Evolutionary conservation across 768 basidiomycete species (phyloP).

Genomic region (Leccinum rimulosum): DNA sequence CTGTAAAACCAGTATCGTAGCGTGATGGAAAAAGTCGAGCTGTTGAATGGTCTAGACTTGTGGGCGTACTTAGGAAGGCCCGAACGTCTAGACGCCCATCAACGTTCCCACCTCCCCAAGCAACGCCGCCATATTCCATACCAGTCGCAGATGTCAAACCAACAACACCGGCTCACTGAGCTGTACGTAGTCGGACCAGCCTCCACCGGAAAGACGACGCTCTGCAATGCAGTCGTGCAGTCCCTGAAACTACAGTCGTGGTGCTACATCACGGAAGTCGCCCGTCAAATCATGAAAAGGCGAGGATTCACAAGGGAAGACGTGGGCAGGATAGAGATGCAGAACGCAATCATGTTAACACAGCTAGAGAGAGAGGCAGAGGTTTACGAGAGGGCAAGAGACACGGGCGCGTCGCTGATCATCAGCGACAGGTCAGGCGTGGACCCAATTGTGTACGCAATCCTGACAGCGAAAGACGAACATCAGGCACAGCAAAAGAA

Average conservation of each 20-base stretch:
- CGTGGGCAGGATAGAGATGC: conserved; percentile 55
- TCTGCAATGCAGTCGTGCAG: conserved; percentile 51
- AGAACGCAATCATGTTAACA: conserved; percentile 56
- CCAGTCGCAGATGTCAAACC: conserved; percentile 16
- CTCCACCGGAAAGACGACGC: conserved; percentile 71
- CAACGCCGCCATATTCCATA: neutral
- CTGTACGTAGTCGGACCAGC: conserved; percentile 54
- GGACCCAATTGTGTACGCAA: conserved; percentile 63
- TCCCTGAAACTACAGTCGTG: conserved; percentile 37
- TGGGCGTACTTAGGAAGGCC: conserved; percentile 13
- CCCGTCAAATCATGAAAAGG: conserved; percentile 52
- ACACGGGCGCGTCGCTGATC: conserved; percentile 30
- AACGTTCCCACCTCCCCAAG: conserved; percentile 18
- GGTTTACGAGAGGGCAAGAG: conserved; percentile 10
- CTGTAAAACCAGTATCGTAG: neutral
- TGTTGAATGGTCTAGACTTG: neutral
- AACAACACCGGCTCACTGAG: conserved; percentile 16
- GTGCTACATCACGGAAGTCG: conserved; percentile 58
- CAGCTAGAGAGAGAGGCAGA: conserved; percentile 47
- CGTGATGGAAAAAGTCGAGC: conserved; percentile 4
- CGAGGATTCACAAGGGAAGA: conserved; percentile 54
- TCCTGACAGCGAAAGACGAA: conserved; percentile 41
- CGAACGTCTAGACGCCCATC: conserved; percentile 5
- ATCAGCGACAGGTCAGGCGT: conserved; percentile 65
- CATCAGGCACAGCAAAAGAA: conserved; percentile 37